Percentiles rank a stretch among this genome's conserved stretches.
phyloP scores from a whole-genome alignment of 2,329 filamentous ascomycete genomes.

The Verticillium nonalfalfae region DNA sequence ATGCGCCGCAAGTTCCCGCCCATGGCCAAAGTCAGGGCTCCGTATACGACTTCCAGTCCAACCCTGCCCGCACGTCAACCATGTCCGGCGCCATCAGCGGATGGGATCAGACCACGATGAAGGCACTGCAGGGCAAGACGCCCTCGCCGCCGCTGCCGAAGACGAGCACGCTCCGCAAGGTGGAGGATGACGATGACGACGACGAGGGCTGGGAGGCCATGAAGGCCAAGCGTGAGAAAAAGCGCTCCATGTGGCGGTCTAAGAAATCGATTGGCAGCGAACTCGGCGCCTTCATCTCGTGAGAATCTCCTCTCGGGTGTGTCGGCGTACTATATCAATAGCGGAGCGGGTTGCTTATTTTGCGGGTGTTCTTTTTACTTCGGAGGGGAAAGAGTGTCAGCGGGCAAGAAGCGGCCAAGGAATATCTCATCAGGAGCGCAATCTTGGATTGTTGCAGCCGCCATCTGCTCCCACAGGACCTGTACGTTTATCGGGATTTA shows the following conservation, averaged over 20 bases:
- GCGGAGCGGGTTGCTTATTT: not conserved
- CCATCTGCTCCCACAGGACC: not conserved
- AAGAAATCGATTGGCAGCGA: slow-evolving; percentile 50
- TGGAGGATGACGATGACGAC: slow-evolving; percentile 49
- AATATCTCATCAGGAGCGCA: not conserved
- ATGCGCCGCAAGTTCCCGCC: slow-evolving; percentile 30
- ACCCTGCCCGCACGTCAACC: slow-evolving; percentile 22
- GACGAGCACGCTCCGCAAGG: slow-evolving; percentile 12
- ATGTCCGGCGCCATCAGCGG: slow-evolving; percentile 33
- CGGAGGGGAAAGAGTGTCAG: not conserved
- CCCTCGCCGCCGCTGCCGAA: slow-evolving; percentile 31
- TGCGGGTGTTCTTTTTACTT: too few relatives aligned
- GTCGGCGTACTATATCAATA: not conserved
- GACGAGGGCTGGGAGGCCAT: slow-evolving; percentile 66
- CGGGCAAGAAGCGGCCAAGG: not conserved
- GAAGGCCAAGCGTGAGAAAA: slow-evolving; percentile 63
- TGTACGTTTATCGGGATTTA: not conserved
- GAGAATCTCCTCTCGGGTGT: not conserved
- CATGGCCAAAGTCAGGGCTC: not conserved
- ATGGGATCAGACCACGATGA: slow-evolving; percentile 25
- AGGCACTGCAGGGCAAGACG: slow-evolving; percentile 28
- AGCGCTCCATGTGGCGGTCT: slow-evolving; percentile 57
- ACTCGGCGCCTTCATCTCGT: slow-evolving; percentile 39
- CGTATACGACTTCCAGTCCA: not conserved
- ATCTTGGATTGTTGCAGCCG: too few relatives aligned